These are phyloP conservation scores for Alternaria sp. DNA, from an alignment of 2,329 filamentous ascomycete species.

Conservation along the genomic window DNA sequence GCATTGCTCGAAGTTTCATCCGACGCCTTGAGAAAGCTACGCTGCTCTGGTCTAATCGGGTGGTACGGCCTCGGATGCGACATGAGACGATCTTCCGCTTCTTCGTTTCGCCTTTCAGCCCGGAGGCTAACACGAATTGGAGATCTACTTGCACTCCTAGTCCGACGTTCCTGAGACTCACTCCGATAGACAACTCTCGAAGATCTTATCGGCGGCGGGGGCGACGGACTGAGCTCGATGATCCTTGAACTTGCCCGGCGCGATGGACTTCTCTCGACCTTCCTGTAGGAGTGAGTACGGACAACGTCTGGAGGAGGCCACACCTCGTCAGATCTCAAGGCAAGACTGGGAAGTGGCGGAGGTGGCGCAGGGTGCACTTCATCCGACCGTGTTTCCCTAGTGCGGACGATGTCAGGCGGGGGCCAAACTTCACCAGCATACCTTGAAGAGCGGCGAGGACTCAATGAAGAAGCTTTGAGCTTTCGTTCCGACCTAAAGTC, in stretches of 20 bases:
- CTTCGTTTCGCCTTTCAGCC: constrained; percentile 16
- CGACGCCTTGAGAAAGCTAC: constrained; percentile 15
- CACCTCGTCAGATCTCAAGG: constrained; percentile 20
- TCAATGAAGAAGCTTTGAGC: constrained; percentile 27
- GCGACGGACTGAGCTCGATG: constrained; percentile 33
- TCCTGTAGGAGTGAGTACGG: constrained; percentile 30
- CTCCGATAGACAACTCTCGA: constrained; percentile 20
- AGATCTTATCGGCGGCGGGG: constrained; percentile 25
- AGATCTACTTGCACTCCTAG: constrained; percentile 19
- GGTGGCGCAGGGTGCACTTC: constrained; percentile 1
- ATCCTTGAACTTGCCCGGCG: constrained; percentile 23
- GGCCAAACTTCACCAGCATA: constrained; percentile 23
- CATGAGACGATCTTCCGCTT: constrained; percentile 31
- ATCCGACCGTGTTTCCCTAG: not conserved
- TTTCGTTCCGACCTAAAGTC: constrained; percentile 12
- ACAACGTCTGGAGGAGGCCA: constrained; percentile 34
- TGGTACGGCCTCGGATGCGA: constrained; percentile 34
- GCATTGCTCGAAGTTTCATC: constrained; percentile 26
- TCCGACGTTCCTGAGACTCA: constrained; percentile 21
- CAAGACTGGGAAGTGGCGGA: constrained; percentile 1
- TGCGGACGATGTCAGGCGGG: constrained; percentile 24
- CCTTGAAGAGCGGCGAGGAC: constrained; percentile 25
- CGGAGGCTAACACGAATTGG: constrained; percentile 10
- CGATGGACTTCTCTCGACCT: constrained; percentile 7
- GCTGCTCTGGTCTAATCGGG: constrained; percentile 27